Base-by-base conservation (phyloP, 164 flowering plant genomes). In the Umbellularia californica region DNA sequence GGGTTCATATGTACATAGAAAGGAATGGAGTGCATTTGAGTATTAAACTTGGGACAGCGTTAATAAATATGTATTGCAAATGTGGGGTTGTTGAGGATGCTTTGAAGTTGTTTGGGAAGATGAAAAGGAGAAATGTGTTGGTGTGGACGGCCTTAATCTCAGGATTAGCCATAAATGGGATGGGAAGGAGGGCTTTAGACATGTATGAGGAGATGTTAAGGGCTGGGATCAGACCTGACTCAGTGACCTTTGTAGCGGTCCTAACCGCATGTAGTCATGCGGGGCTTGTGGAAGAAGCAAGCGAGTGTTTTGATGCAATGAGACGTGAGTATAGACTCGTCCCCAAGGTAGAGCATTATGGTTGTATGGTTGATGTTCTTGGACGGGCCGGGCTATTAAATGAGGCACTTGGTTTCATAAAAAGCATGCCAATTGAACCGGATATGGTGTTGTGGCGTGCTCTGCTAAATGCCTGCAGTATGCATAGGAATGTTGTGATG, bases 221-320 rank as follows among this genome's bases (percentile, higher is more conserved):
- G 63, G 47, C 28, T 13, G 77, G 76, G 10, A 41, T 65, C 65
- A 62, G 47, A 10, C 83, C 81, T 17, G 74, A 81, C 67, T 76
- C 68, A 23, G 73, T 81, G 28, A 81, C 79, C 50, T 81, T 75
- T 76, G 62, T 78, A 2, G 79, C 72, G n/a, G 71, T 81, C 22
- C 65, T 78, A 68, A 69, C 68, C 17, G 83, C 81, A 30, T 81
- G 79, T 60, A 76, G 79, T 58, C 81, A 81, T 66, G 69, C 75
- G 6, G 77, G 81, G 41, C 69, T 78, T 1, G 77, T 81, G 4
- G 75, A 72, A 58, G 76, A 75, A 23, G 83, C 78, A 62, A 30
- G 76, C 50, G 62, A 27, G 24, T 58, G 72, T 35, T 78, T 81
- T 52, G 50, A 67, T 22, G 58, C 24, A 35, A 78, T 81, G 81